These are phyloP conservation scores for Myxozyma neotropica DNA, from an alignment of 805 yeast genomes.

Conservation along the genomic window DNA sequence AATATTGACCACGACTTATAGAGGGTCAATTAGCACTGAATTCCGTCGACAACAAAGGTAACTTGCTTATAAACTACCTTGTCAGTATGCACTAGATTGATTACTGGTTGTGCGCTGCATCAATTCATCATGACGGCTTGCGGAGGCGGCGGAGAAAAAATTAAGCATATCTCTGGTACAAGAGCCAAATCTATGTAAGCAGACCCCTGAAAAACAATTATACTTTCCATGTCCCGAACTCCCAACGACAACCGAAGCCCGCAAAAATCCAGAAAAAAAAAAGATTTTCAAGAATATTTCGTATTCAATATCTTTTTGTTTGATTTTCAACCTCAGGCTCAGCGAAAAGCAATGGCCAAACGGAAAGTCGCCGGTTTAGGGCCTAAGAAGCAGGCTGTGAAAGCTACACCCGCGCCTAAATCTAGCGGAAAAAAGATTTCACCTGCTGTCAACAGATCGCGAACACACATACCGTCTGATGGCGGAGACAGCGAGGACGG, in stretches of 20 bases:
- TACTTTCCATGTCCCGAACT: background rate
- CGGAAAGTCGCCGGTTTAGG: slow-evolving; percentile 9
- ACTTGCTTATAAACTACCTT: no score
- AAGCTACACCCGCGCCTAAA: background rate
- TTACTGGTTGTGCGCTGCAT: no score
- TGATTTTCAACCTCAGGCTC: background rate
- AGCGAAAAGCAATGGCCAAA: slow-evolving; percentile 9
- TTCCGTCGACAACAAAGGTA: no score
- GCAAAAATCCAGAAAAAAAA: background rate
- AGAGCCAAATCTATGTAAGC: background rate
- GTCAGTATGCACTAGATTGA: no score
- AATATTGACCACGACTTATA: no score
- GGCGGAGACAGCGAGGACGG: slow-evolving; percentile 38
- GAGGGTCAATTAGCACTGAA: no score
- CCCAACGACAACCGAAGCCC: background rate
- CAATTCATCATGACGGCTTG: no score
- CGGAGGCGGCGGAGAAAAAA: background rate
- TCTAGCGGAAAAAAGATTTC: background rate
- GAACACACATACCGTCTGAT: slow-evolving; percentile 38
- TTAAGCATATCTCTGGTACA: background rate
- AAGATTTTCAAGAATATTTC: background rate
- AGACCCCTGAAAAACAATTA: background rate
- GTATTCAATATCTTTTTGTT: background rate
- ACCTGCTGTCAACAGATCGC: background rate
- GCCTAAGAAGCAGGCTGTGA: background rate